Base-by-base conservation (phyloP, 495 filamentous ascomycete genomes). In the Neurospora cerealis region DNA sequence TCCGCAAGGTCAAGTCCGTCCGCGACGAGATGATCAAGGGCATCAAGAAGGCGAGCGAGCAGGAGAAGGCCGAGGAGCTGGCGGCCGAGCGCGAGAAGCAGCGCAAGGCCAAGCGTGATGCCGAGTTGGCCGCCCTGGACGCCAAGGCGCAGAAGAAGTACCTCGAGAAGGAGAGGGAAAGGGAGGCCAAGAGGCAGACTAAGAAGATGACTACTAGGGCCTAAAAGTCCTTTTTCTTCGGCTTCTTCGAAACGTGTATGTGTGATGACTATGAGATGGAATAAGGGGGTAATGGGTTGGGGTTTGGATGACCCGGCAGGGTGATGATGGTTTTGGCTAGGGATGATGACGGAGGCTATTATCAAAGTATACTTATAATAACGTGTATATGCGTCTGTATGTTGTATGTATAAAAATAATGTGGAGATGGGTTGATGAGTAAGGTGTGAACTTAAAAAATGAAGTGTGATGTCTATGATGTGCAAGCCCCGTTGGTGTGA, bases 141-240 rank as follows among this genome's bases (percentile, higher is more conserved):
- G 95, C 95, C 24, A 95, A 97, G 77, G 94, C 96, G 78, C 96
- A 98, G 88, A 92, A 93, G 84, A 97, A 95, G 86, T 98, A 91
- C 80, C 85, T 99, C 71, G 96, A 98, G 73, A 92, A 91, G 81
- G 96, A 99, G 87, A 87, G 88, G 76, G 92, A 96, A 80, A 93
- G 92, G 87, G 93, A 92, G 79, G 81, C 90, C 77, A 91, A 89
- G 82, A 93, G 89, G 80, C 85, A 83, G 39, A 86, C 88, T 81
- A 95, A 93, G 89, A 93, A 88, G 83, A 85, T 87, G 83, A 91
- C 87, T 41, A 81, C 84, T 73, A 87, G 85, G 38, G 88, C 75
- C n/a, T 80, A 78, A 60, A 34, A 1, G 4, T 54, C 15, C n/a
- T 21, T n/a, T 9, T 38, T n/a, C 10, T 39, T 15, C 1, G 38